Percentiles rank a stretch among this genome's conserved stretches.
Evolutionary conservation across 2,329 filamentous ascomycete species (phyloP).

Genomic region (Diaporthe citri): DNA sequence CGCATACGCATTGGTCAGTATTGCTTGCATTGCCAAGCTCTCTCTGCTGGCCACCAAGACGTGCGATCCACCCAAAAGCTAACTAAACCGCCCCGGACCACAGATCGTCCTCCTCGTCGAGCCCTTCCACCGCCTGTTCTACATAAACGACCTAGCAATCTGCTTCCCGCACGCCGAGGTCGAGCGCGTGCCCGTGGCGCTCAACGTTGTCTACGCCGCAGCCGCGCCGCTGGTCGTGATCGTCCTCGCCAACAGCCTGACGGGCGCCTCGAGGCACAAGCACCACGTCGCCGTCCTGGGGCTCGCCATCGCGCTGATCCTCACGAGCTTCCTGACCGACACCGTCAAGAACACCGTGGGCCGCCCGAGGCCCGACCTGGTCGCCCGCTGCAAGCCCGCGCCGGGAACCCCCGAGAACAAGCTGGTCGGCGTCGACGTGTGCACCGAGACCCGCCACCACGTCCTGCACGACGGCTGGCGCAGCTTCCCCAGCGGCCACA

Average conservation of each 20-base stretch:
- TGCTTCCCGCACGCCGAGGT: conserved; percentile 87
- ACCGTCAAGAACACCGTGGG: conserved; percentile 91
- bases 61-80: not conserved
- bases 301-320: conserved; percentile 79
- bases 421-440: conserved; percentile 76
- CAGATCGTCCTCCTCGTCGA: conserved; percentile 78
- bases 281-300: conserved; percentile 88
- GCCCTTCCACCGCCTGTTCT: conserved; percentile 96
- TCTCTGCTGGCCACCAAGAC: not conserved
- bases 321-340: conserved; percentile 88
- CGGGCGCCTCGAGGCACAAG: conserved; percentile 78
- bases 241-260: conserved; percentile 72
- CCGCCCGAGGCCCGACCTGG: conserved; percentile 73
- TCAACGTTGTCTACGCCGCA: conserved; percentile 85
- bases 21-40: conserved; percentile 45
- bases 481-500: conserved; percentile 85
- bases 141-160: conserved; percentile 84
- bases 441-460: conserved; percentile 78
- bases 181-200: conserved; percentile 84
- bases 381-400: conserved; percentile 83
- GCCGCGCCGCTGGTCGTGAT: conserved; percentile 78
- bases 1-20: conserved; percentile 72
- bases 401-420: conserved; percentile 59
- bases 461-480: conserved; percentile 86
- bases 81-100: conserved; percentile 31